Evolutionary conservation across 495 filamentous ascomycete species (phyloP), one percentile per base, ranked within the genome.

Genomic region (Cercophora scortea): DNA sequence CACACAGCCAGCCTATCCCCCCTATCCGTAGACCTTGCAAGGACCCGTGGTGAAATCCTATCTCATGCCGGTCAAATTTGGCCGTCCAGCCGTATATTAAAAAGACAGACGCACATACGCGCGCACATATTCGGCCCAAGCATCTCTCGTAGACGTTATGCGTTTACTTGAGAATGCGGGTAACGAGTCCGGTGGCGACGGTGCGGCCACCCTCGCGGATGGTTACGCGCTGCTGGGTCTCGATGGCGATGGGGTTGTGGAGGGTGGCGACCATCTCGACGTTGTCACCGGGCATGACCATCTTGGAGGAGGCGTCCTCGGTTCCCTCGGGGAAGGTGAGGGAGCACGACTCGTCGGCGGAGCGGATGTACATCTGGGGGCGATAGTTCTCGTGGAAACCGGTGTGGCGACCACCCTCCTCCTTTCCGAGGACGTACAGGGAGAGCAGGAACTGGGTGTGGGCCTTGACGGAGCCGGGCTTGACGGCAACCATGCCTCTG

Each of bases 211-310:
- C 93, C 75, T 98, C 93, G 68, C 93, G 87, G 65, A 98, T 80
- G 79, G 95, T 98, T 78, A 97, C 89, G 49, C 93, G 85, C 78
- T 93, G 87, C 57, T 92, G 91, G 47, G 78, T 70, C 73, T 97
- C 94, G 48, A 95, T 64, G 50, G 91, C 93, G 58, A 94, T 72
- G 45, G 94, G 89, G 62, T 83, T 72, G 74, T 86, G 76, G 56
- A 94, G 83, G 55, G 81, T 75, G 72, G 87, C 86, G 54, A 88
- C 70, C 89, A 98, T 93, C 82, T 97, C 94, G 58, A 93, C 84
- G 76, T 98, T 98, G 81, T 98, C 93, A 65, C 93, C 93, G 49
- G 93, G 93, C 89, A 93, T 90, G 67, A 95, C 85, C 74, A 90
- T 84, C 72, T 83, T 87, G 63, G 71, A 72, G 51, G 61, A 58